Percentiles rank a stretch among this genome's conserved stretches.
phyloP scores from a whole-genome alignment of 2,329 filamentous ascomycete genomes.

The Alternaria longipes region DNA sequence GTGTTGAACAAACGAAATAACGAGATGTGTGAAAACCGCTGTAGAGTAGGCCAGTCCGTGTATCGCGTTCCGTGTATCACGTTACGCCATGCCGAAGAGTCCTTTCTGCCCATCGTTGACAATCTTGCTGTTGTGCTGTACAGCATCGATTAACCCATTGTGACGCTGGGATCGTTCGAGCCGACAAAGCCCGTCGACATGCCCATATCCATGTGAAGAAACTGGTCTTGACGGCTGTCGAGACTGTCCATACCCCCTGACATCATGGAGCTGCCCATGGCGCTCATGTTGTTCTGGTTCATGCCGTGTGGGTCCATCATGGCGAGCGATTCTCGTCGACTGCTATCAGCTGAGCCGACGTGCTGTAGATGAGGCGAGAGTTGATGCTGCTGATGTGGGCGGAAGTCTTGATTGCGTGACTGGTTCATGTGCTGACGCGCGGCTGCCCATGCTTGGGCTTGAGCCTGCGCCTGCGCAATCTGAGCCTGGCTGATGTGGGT shows the following conservation, averaged over 20 bases:
- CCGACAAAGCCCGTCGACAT: slow-evolving; percentile 41
- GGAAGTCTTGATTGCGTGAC: slow-evolving; percentile 44
- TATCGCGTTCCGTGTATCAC: slow-evolving; percentile 12
- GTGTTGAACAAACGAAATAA: slow-evolving; percentile 12
- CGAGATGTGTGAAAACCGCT: slow-evolving; percentile 5
- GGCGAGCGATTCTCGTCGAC: slow-evolving; percentile 41
- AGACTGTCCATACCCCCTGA: slow-evolving; percentile 46
- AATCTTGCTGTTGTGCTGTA: slow-evolving; percentile 6
- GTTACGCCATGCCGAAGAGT: slow-evolving; percentile 16
- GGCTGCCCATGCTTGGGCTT: slow-evolving; percentile 43
- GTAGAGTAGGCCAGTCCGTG: slow-evolving; percentile 6
- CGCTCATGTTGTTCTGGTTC: slow-evolving; percentile 24
- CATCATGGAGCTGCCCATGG: slow-evolving; percentile 30
- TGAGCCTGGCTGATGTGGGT: slow-evolving; percentile 43
- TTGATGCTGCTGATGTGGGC: slow-evolving; percentile 42
- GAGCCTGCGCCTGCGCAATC: slow-evolving; percentile 36
- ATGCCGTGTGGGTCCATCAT: slow-evolving; percentile 44
- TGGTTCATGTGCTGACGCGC: slow-evolving; percentile 51
- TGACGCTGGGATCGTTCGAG: slow-evolving; percentile 32
- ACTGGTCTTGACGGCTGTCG: slow-evolving; percentile 44
- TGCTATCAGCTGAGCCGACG: slow-evolving; percentile 44
- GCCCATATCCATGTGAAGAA: slow-evolving; percentile 46
- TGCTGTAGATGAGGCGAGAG: slow-evolving; percentile 37
- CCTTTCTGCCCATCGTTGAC: slow-evolving; percentile 7
- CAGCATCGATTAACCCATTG: slow-evolving; percentile 26